Percentiles rank a stretch among this genome's conserved stretches.
Evolutionary conservation across 2,329 filamentous ascomycete species (phyloP).

Genomic region (Pezicula radicicola): DNA sequence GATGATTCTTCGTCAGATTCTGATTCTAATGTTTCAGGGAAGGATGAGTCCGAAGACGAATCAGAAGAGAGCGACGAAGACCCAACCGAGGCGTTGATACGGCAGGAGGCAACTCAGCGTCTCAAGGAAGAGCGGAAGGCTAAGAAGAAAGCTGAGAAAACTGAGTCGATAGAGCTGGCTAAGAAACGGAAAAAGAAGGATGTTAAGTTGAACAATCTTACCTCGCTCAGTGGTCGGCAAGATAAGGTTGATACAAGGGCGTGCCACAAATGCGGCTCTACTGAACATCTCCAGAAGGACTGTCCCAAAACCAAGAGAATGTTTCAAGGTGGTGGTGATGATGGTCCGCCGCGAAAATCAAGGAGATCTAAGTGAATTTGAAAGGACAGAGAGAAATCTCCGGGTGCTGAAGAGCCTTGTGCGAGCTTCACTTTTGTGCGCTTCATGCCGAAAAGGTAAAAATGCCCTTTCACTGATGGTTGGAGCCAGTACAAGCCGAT

Average conservation of each 20-base stretch:
- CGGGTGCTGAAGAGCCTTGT: no score
- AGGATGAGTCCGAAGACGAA: conserved; percentile 22
- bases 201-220: conserved; percentile 60
- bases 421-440: no score
- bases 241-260: conserved; percentile 27
- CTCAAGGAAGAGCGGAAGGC: conserved; percentile 39
- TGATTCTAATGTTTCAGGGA: conserved; percentile 27
- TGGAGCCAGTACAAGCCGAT: no score
- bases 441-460: no score
- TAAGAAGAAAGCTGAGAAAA: conserved; percentile 45
- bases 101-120: conserved; percentile 39
- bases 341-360: conserved; percentile 16
- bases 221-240: conserved; percentile 54
- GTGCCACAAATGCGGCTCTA: conserved; percentile 60
- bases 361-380: background rate
- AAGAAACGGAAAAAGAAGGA: conserved; percentile 63
- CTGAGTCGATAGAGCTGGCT: conserved; percentile 47
- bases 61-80: conserved; percentile 33
- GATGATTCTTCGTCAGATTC: conserved; percentile 34
- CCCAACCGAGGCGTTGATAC: conserved; percentile 34
- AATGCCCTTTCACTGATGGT: no score
- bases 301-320: conserved; percentile 40
- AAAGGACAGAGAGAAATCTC: background rate
- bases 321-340: conserved; percentile 15
- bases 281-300: conserved; percentile 55